Evolutionary conservation across 148 eudicot genomes (phyloP).

Genomic region (Rhododendron ovatum): DNA sequence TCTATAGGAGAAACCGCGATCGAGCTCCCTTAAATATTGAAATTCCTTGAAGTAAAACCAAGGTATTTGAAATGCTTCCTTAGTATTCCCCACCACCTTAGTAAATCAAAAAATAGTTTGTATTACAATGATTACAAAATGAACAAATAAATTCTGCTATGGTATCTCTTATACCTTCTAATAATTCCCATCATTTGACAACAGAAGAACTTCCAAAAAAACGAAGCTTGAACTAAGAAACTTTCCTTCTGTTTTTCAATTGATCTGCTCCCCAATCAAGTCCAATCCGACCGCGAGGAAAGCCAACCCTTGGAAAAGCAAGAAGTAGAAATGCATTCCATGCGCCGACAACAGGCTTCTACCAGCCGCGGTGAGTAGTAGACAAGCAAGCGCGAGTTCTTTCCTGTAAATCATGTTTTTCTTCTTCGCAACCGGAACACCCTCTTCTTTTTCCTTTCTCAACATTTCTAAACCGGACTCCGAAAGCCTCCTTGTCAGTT

Average conservation of each 20-base stretch:
- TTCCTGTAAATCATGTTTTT: constrained; percentile 45
- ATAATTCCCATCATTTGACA: constrained; percentile 1
- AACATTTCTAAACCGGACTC: constrained; percentile 52
- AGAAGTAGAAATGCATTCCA: constrained; percentile 61
- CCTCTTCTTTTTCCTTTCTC: constrained; percentile 24
- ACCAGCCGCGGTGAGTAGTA: constrained; percentile 56
- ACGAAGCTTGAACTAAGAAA: neutral
- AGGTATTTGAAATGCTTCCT: neutral
- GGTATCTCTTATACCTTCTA: constrained; percentile 9
- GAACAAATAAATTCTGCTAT: neutral
- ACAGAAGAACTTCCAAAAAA: neutral
- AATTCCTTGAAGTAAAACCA: constrained; percentile 7
- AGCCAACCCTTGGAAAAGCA: constrained; percentile 60
- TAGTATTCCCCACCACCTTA: neutral
- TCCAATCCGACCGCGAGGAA: constrained; percentile 62
- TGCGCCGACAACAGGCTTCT: constrained; percentile 58
- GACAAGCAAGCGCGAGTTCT: constrained; percentile 60
- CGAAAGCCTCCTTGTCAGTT: constrained; percentile 31
- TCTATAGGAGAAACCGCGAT: neutral
- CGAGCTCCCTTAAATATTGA: neutral
- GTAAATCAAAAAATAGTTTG: neutral
- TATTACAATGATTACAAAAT: constrained; percentile 10
- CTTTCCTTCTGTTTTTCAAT: constrained; percentile 13
- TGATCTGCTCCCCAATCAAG: constrained; percentile 61
- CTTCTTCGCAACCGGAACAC: constrained; percentile 25